Evolutionary conservation across 2,329 filamentous ascomycete species (phyloP), one percentile per base, ranked within the genome.

Genomic region (Pseudogymnoascus sp.): DNA sequence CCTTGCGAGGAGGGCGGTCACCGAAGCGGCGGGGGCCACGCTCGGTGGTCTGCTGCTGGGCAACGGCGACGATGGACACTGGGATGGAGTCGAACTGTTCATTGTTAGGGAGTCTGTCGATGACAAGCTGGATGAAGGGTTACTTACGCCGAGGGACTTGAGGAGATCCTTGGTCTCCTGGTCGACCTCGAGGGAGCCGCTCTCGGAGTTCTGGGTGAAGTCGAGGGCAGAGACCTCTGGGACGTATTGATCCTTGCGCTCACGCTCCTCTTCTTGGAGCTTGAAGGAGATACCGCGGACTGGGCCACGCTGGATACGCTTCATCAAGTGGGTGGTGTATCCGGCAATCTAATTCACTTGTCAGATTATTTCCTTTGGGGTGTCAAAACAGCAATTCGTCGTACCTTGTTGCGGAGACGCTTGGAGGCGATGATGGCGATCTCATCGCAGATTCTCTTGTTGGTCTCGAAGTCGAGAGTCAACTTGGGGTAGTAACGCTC

Each of bases 281-380:
- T 99, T 99, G 93, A 99, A 99, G 81, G 96, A 99, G 83, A 99
- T 99, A 85, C 95, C 95, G 76, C 95, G 96, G 81, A 99, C 95
- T 72, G 95, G 95, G 72, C 95, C 95, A 80, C 95, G 92, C 86
- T 98, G 95, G 76, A 99, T 99, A 82, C 95, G 95, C 89, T 98
- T 98, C 96, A 99, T 99, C 82, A 96, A 80, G 79, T 96, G 92
- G 73, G 95, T 98, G 76, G 93, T 96, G 88, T 96, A 98, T 76
- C 95, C 95, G 77, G 95, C 93, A 84, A 96, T 96, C 91, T 93
- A 48, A 64, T 36, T 21, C 21, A 10, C 45, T n/a, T 45, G 39
- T 28, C 37, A 36, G 48, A 7, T 8, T 11, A 25, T 31, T 14
- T 28, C 23, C 28, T 13, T 54, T 28, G 7, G 5, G 3, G 36